Base-by-base conservation (phyloP, 2,329 filamentous ascomycete species). In the Cladorrhinum sp. region DNA sequence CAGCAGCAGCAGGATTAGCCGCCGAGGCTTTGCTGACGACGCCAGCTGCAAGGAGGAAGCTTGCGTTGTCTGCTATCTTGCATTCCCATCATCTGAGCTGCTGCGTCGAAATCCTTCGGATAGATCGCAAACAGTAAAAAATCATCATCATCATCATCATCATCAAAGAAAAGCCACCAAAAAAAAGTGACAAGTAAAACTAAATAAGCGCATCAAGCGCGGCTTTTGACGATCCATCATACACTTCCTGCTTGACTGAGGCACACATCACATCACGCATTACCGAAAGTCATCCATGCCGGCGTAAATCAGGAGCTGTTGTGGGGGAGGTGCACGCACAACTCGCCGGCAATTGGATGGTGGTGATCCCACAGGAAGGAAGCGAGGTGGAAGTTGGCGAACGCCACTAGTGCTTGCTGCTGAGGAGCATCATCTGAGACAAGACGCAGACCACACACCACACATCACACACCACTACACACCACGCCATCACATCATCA, bases 391-490 rank as follows among this genome's bases (percentile, higher is more conserved):
- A 7, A 26, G 16, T 46, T 46, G 18, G 42, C 42, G n/a, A 7
- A 54, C 51, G 60, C 55, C 33, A 57, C 59, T 49, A 48, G 48
- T 52, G 49, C 55, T 33, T 28, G 50, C 30, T 53, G 28, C 57
- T 23, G 48, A 59, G 46, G 24, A 51, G 2, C 33, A 24, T 33
- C 24, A 39, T 51, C 14, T 36, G 21, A 18, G 33, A 39, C 30
- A 57, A 49, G 55, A 46, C 21, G 26, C 14, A 55, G 16, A 2
- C 18, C 7, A 12, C 18, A 21, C 6, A 18, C n/a, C 14, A 21
- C 46, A 4, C 5, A 21, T 50, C 46, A 46, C 21, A 51, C 20
- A 26, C 23, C 49, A 55, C 18, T 7, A 57, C 10, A 33, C 14
- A 36, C 24, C n/a, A n/a, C n/a, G n/a, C n/a, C n/a, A n/a, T n/a